Percentiles rank a stretch among this genome's conserved stretches.
Evolutionary conservation across 169 alveolate species (phyloP).

Genomic region (Theileria orientalis): DNA sequence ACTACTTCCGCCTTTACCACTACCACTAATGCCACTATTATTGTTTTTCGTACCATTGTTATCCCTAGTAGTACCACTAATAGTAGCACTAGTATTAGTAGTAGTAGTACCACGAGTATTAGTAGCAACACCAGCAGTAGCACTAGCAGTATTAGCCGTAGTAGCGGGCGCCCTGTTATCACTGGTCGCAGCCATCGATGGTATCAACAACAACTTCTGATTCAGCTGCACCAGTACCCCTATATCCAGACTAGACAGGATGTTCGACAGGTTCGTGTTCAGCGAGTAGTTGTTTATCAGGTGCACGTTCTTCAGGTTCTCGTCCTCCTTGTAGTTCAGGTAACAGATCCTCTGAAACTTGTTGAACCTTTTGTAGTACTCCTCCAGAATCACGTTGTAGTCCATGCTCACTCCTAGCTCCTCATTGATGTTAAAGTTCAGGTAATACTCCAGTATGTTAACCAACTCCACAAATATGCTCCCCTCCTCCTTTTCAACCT

Average conservation of each 20-base stretch:
- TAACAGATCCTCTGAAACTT: constrained; percentile 51
- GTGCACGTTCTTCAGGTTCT: constrained; percentile 38
- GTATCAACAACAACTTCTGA: constrained; percentile 11
- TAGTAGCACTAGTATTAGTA: too few species aligned
- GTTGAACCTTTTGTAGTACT: constrained; percentile 51
- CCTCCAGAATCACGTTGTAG: constrained; percentile 44
- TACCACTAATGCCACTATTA: too few species aligned
- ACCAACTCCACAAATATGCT: constrained; percentile 44
- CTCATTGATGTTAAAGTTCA: constrained; percentile 58
- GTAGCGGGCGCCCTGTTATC: too few species aligned
- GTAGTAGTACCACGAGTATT: too few species aligned
- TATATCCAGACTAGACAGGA: not conserved
- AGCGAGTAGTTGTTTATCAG: constrained; percentile 27
- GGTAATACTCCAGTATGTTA: constrained; percentile 50
- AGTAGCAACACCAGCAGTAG: too few species aligned
- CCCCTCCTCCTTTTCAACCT: not conserved
- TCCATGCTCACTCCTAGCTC: constrained; percentile 56
- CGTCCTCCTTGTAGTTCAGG: constrained; percentile 45
- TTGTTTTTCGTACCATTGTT: too few species aligned
- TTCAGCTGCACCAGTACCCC: not conserved
- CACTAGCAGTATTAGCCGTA: too few species aligned
- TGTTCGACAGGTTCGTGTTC: not conserved
- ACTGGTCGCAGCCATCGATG: too few species aligned
- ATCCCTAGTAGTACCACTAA: too few species aligned
- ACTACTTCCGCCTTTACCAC: too few species aligned